Evolutionary conservation across 2,329 filamentous ascomycete species (phyloP), one percentile per base, ranked within the genome.

Genomic region (Ophiostoma angusticollis): DNA sequence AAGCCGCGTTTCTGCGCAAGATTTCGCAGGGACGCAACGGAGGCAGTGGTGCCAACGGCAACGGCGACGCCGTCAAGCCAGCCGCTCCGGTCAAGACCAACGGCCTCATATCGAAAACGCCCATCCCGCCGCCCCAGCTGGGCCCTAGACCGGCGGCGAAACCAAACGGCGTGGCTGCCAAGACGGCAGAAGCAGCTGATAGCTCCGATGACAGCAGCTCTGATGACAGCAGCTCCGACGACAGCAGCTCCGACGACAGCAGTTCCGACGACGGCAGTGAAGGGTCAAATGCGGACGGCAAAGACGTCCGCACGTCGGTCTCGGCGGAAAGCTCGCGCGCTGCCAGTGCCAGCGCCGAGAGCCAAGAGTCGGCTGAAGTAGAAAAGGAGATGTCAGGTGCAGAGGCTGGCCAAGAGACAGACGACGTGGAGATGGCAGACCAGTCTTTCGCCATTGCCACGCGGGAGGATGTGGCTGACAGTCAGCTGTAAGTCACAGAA

Each of bases 391-490:
- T 31, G 14, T n/a, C 22, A 14, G 19, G 31, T 8, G 16, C 18
- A n/a, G 38, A 39, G 14, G 25, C 13, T 4, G 14, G 18, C 32
- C 29, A 22, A 24, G n/a, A 18, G 12, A 40, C 9, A 14, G 7
- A 8, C 29, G 46, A 47, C 35, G 40, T 24, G 9, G 47, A 49
- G 25, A 49, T 47, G 42, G 47, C 39, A 4, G 60, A 65, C 31
- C 55, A 63, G 46, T 61, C 64, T 2, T 59, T 61, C 44, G 50
- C 44, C 17, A 31, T 49, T 3, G 36, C 39, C 4, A 11, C 40
- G 3, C 35, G 39, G 13, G 27, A 42, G 14, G 29, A 9, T 14
- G 47, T 47, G 28, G 37, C 24, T 12, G 21, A 45, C 44, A 25
- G 16, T 14, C 14, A 30, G 23, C 4, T 30, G 28, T 39, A 17